Base-by-base conservation (phyloP, 2,329 filamentous ascomycete species). In the Paraconiothyrium brasiliense region DNA sequence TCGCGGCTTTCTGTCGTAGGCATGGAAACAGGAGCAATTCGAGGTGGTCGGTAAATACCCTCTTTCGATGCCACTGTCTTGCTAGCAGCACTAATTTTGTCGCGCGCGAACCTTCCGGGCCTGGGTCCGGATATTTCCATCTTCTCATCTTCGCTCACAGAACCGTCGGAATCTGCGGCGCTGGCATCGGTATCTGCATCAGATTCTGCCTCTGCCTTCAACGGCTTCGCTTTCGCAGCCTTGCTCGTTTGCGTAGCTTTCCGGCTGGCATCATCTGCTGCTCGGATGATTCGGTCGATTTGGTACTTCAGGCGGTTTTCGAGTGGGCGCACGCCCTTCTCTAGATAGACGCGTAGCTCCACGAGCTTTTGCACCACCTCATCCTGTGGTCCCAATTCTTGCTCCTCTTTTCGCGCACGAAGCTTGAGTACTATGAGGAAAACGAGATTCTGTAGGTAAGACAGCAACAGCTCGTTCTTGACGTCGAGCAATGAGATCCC, bases 391-490 rank as follows among this genome's bases (percentile, higher is more conserved):
- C 84, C 80, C 4, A 77, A 68, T 9, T 72, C 63, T 0, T 82
- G 76, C 7, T 73, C 70, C 77, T 70, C 16, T 63, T 69, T 8
- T 71, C 67, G 78, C 71, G 69, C 81, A 68, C 69, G 88, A 22
- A 98, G 79, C 73, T 96, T 94, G 41, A 96, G 80, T 1, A 97
- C 83, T 48, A 97, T 90, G 44, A 97, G 83, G 70, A 97, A 97
- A 48, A 95, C 92, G 4, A 98, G 87, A 72, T 97, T 96, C 73
- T 99, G 94, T 0, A 99, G 85, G 79, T 99, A 99, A 4, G 94
- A 94, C 43, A 99, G 89, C 20, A 99, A 89, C n/a, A 99, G 86
- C 76, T 99, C 95, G 80, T 96, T 98, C 82, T 99, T 99, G 67
- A 92, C 89, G 76, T 98, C 93, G 72, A 99, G 89, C 0, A 99